A percentile compares a stretch with the other conserved stretches of the same genome.
Conservation (phyloP, 371 early-diverging fungal genomes). For the Lichtheimia ornata region DNA sequence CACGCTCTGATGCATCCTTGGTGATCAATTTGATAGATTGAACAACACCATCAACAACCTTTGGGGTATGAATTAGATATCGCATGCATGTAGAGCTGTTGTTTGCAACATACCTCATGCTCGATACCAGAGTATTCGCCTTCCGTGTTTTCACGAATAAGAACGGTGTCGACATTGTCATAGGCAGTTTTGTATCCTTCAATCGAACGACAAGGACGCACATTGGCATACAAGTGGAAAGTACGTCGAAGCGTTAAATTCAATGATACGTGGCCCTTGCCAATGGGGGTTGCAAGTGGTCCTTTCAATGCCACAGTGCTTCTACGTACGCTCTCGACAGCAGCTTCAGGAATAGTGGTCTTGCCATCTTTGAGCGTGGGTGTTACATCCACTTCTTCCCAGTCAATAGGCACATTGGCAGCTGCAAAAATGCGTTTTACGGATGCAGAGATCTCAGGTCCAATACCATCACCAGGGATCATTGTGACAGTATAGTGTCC, state of each 20-base stretch:
- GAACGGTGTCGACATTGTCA: conserved; percentile 94
- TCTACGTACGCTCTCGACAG: conserved; percentile 86
- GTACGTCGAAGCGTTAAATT: conserved; percentile 97
- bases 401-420: conserved; percentile 93
- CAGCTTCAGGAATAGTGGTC: conserved; percentile 91
- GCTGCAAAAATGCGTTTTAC: conserved; percentile 93
- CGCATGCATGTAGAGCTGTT: no score
- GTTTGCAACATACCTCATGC: conserved; percentile 72
- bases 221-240: conserved; percentile 98
- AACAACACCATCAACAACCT: conserved; percentile 94
- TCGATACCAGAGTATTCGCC: conserved; percentile 99
- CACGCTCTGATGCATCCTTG: conserved; percentile 92
- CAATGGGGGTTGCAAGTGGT: conserved; percentile 96
- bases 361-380: conserved; percentile 91
- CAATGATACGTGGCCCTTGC: conserved; percentile 98
- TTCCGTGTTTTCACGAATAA: conserved; percentile 99
- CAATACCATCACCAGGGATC: conserved; percentile 99
- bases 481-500: conserved; percentile 88
- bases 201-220: conserved; percentile 95
- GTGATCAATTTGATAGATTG: conserved; percentile 99
- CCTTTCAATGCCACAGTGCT: conserved; percentile 97
- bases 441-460: conserved; percentile 95
- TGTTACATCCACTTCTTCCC: conserved; percentile 96
- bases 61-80: neutral
- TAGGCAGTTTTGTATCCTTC: conserved; percentile 95